Conservation (phyloP, 2,329 filamentous ascomycete species). For the Calycina herbarum region DNA sequence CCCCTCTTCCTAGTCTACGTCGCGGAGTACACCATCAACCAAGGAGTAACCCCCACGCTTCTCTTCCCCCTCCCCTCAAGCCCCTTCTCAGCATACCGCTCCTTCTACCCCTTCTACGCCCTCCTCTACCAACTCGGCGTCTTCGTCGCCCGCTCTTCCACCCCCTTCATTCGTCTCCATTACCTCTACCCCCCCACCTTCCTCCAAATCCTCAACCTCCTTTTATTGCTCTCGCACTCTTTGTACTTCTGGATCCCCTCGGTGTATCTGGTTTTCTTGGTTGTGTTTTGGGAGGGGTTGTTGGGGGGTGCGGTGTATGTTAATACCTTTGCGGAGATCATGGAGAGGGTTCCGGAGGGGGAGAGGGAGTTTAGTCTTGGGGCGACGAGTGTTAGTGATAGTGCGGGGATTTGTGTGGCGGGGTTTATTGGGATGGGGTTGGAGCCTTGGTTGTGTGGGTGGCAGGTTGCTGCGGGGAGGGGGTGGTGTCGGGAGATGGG, state of each 20-base stretch:
- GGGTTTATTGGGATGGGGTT: slow-evolving; percentile 80
- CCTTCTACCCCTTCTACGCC: slow-evolving; percentile 92
- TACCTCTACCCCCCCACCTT: slow-evolving; percentile 79
- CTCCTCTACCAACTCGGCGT: slow-evolving; percentile 95
- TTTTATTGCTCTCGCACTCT: slow-evolving; percentile 72
- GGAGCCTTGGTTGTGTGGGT: slow-evolving; percentile 79
- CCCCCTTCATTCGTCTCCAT: slow-evolving; percentile 80
- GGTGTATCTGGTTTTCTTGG: slow-evolving; percentile 79
- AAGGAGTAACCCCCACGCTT: slow-evolving; percentile 85
- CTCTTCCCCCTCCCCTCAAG: slow-evolving; percentile 77
- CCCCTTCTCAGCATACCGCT: slow-evolving; percentile 78
- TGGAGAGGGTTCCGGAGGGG: slow-evolving; percentile 72
- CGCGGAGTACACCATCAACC: slow-evolving; percentile 96
- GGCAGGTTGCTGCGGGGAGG: slow-evolving; percentile 79
- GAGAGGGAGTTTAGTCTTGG: slow-evolving; percentile 90
- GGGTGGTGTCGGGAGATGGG: slow-evolving; percentile 59
- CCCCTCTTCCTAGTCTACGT: slow-evolving; percentile 91
- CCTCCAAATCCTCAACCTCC: slow-evolving; percentile 78
- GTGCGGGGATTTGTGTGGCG: slow-evolving; percentile 84
- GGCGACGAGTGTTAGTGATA: slow-evolving; percentile 90
- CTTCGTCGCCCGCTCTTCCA: slow-evolving; percentile 89
- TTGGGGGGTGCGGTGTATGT: slow-evolving; percentile 92
- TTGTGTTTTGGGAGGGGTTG: slow-evolving; percentile 93
- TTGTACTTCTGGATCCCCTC: slow-evolving; percentile 79
- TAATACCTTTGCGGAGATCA: slow-evolving; percentile 92